Evolutionary conservation across 768 basidiomycete genomes (phyloP), one percentile per base, ranked within the genome.

Genomic region (Leucosporidium creatinivorum): DNA sequence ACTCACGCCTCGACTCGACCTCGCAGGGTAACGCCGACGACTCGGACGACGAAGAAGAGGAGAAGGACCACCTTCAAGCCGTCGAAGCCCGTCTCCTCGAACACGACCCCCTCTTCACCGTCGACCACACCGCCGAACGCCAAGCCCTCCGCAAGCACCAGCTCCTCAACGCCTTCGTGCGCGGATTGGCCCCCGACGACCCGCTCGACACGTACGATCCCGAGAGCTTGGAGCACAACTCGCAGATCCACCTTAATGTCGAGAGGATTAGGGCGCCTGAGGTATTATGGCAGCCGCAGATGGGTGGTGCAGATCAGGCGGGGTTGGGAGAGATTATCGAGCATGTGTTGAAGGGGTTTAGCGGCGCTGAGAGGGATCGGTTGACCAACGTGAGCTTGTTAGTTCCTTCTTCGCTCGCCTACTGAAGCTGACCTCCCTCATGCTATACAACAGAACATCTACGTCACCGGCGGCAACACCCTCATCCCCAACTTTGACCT

Each of bases 241-340:
- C 87, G 56, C 86, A 91, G 64, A 85, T 98, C 63, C 92, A 96
- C 75, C 81, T 98, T 54, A 94, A 87, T 74, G 85, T 89, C 17
- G 94, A 98, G 80, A 82, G 92, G 50, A 91, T 89, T 83, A 83
- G 93, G 48, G 91, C 89, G 12, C 89, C 89, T 70, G 96, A 98
- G 79, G 85, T 91, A 1, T 92, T 88, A 82, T 96, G 94, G 80
- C 87, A 89, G 31, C 94, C 94, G 0, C 81, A 81, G n/a, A 93
- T 96, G 85, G 93, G 91, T 3, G 94, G 96, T 2, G 82, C 94
- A 23, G 96, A 98, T 77, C 90, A 87, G 18, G 94, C 96, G 0
- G 96, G 96, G 0, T 79, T 99, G 13, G 89, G 87, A n/a, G 96
- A 99, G 78, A 85, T 97, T 4, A 79, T 93, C 23, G 91, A 90